phyloP scores from a whole-genome alignment of 495 filamentous ascomycete genomes.

The Penicillium arizonense region DNA sequence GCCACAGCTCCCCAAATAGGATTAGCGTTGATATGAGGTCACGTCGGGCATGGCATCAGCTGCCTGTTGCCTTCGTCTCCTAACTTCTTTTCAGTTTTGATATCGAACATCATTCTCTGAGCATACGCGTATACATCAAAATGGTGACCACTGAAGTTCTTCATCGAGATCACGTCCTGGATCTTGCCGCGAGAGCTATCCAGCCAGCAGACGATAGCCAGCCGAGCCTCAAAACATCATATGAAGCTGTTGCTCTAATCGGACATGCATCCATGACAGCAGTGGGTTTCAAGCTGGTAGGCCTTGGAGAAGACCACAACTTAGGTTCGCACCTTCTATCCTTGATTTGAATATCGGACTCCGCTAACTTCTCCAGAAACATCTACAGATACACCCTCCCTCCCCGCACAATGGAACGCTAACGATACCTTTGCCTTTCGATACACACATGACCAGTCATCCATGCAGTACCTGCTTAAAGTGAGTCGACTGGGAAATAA shows the following conservation, averaged over 20 bases:
- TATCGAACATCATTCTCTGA: neutral
- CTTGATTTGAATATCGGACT: constrained; percentile 1
- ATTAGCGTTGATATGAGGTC: constrained; percentile 1
- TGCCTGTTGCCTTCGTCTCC: neutral
- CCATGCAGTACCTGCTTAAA: constrained; percentile 81
- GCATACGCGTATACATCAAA: neutral
- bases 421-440: constrained; percentile 72
- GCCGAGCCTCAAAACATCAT: constrained; percentile 65
- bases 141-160: constrained; percentile 30
- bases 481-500: constrained; percentile 80
- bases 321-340: constrained; percentile 46
- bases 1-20: neutral
- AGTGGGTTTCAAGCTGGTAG: constrained; percentile 78
- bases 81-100: neutral
- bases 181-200: constrained; percentile 33
- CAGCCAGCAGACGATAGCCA: constrained; percentile 21
- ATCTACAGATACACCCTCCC: constrained; percentile 49
- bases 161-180: constrained; percentile 30
- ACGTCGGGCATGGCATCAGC: neutral
- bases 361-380: constrained; percentile 38
- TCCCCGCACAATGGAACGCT: constrained; percentile 78
- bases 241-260: constrained; percentile 84
- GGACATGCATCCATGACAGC: constrained; percentile 79
- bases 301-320: constrained; percentile 76
- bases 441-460: constrained; percentile 86